phyloP scores from a whole-genome alignment of 176 grass and related monocot genomes.

The Paspalum notatum region DNA sequence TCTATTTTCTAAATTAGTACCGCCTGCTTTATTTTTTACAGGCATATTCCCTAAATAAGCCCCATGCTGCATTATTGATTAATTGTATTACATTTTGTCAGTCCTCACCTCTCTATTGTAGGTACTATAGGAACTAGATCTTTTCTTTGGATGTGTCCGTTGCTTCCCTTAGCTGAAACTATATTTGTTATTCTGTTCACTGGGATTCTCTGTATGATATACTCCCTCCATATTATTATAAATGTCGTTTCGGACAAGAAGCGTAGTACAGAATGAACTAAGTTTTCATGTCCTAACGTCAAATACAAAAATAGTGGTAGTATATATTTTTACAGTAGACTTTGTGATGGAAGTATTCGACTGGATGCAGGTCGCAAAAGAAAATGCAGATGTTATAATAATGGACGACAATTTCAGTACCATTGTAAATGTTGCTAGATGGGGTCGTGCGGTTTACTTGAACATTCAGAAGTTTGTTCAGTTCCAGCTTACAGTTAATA shows the following conservation, averaged over 20 bases:
- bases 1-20: background rate
- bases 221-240: too few relatives aligned
- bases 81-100: background rate
- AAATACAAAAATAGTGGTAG: too few relatives aligned
- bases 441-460: constrained; percentile 62
- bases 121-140: background rate
- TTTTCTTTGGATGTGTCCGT: background rate
- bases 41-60: background rate
- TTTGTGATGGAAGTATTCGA: constrained; percentile 30
- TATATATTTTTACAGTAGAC: background rate
- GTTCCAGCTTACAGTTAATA: constrained; percentile 73
- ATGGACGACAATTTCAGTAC: constrained; percentile 74
- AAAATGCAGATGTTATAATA: constrained; percentile 63
- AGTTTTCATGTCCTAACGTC: too few relatives aligned
- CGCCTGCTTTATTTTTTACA: background rate
- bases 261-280: too few relatives aligned
- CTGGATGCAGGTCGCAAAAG: constrained; percentile 61
- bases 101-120: background rate
- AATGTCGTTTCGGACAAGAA: too few relatives aligned
- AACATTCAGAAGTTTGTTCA: constrained; percentile 84
- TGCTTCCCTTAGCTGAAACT: background rate
- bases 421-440: constrained; percentile 67
- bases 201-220: background rate
- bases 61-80: background rate
- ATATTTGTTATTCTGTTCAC: background rate